A percentile compares a stretch with the other conserved stretches of the same genome.
These are phyloP conservation scores for Cetradonia linearis DNA, from an alignment of 495 filamentous ascomycete species.

Conservation along the genomic window DNA sequence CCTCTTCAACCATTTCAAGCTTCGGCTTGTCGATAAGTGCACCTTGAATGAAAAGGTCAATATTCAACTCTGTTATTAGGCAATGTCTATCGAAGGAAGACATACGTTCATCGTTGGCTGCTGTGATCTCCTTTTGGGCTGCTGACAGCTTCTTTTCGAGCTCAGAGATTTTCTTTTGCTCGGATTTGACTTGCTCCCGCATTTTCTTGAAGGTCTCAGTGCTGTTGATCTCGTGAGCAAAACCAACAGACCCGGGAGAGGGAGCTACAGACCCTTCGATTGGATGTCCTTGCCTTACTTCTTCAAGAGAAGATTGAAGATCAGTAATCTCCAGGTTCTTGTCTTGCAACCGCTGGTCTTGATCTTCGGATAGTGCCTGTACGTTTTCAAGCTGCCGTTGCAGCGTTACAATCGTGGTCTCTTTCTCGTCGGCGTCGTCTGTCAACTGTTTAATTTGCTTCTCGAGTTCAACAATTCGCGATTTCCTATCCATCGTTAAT, in stretches of 20 bases:
- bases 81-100: conserved; percentile 14
- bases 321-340: conserved; percentile 14
- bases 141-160: conserved; percentile 33
- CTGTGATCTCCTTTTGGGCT: conserved; percentile 32
- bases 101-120: conserved; percentile 36
- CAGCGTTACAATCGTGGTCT: conserved; percentile 8
- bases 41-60: conserved; percentile 34
- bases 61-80: conserved; percentile 10
- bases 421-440: conserved; percentile 8
- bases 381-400: conserved; percentile 17
- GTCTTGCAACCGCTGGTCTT: background rate
- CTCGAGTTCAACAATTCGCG: conserved; percentile 18
- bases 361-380: conserved; percentile 10
- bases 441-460: conserved; percentile 15
- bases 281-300: conserved; percentile 17
- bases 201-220: conserved; percentile 39
- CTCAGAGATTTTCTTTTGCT: conserved; percentile 36
- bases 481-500: conserved; percentile 19
- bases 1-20: conserved; percentile 37
- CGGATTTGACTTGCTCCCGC: conserved; percentile 36
- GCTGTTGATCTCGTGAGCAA: conserved; percentile 20
- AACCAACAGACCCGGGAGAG: background rate
- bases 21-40: conserved; percentile 41
- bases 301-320: conserved; percentile 17
- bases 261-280: conserved; percentile 20